Evolutionary conservation across 768 basidiomycete genomes (phyloP).

Genomic region (Amanita rubescens): DNA sequence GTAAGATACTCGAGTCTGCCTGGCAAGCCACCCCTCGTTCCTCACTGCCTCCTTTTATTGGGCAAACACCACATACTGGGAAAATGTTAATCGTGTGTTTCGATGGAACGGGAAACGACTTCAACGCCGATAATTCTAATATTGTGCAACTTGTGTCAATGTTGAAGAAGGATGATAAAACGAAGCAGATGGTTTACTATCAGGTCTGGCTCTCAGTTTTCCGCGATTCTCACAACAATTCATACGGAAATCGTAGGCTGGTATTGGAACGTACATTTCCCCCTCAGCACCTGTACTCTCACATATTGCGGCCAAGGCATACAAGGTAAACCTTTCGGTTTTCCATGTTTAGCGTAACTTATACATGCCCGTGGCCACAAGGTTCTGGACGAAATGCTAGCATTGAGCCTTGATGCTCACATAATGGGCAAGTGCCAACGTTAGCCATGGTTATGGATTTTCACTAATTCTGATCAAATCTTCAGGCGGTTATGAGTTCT

Average conservation of each 20-base stretch:
- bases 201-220: constrained; percentile 27
- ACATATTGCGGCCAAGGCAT: constrained; percentile 33
- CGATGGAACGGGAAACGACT: constrained; percentile 50
- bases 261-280: constrained; percentile 45
- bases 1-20: no score
- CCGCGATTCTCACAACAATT: background rate
- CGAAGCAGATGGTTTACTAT: constrained; percentile 48
- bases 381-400: constrained; percentile 35
- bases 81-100: constrained; percentile 25
- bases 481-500: constrained; percentile 6
- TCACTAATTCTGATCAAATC: no score
- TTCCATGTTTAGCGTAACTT: background rate
- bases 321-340: constrained; percentile 24
- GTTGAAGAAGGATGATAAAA: constrained; percentile 45
- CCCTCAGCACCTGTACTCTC: constrained; percentile 31
- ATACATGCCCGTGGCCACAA: constrained; percentile 14
- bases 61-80: no score
- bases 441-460: no score
- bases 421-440: no score
- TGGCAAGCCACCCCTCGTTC: no score
- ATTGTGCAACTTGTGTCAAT: constrained; percentile 42
- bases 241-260: constrained; percentile 26
- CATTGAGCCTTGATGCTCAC: constrained; percentile 8
- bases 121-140: constrained; percentile 34
- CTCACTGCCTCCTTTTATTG: no score